These are phyloP conservation scores for Ascobolus immersus DNA, from an alignment of 495 filamentous ascomycete genomes.

Conservation along the genomic window DNA sequence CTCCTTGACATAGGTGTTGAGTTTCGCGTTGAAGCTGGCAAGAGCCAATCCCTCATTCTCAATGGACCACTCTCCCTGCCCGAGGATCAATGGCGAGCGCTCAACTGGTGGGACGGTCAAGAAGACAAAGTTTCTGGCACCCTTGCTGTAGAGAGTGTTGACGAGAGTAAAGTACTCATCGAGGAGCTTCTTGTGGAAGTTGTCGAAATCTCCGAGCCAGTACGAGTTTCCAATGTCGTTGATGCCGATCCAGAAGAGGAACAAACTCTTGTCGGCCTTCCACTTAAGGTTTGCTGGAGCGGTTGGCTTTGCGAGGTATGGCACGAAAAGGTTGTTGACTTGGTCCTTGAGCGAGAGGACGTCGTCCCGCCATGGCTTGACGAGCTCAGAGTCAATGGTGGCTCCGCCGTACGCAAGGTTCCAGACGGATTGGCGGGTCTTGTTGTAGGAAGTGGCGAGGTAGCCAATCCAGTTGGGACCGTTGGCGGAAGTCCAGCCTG, in stretches of 20 bases:
- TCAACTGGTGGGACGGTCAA: slow-evolving; percentile 51
- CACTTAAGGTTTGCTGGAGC: slow-evolving; percentile 25
- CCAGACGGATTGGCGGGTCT: slow-evolving; percentile 32
- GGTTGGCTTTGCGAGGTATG: slow-evolving; percentile 19
- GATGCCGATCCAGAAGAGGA: slow-evolving; percentile 52
- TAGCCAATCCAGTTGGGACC: slow-evolving; percentile 47
- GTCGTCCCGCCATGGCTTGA: slow-evolving; percentile 24
- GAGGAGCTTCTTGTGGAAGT: slow-evolving; percentile 29
- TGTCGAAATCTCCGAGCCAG: slow-evolving; percentile 20
- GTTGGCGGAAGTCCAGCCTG: slow-evolving; percentile 28
- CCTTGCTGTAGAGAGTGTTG: slow-evolving; percentile 24
- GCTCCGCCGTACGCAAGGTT: slow-evolving; percentile 47
- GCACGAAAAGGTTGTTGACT: slow-evolving; percentile 25
- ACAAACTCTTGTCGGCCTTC: slow-evolving; percentile 33
- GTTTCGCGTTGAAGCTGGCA: slow-evolving; percentile 13
- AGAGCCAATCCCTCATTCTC: slow-evolving; percentile 15
- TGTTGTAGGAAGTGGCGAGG: slow-evolving; percentile 36
- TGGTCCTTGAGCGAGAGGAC: slow-evolving; percentile 36
- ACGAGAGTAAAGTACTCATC: slow-evolving; percentile 29
- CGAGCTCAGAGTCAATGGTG: slow-evolving; percentile 35
- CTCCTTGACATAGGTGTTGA: slow-evolving; percentile 14
- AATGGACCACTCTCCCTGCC: slow-evolving; percentile 11
- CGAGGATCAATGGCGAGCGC: slow-evolving; percentile 29
- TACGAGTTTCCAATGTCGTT: slow-evolving; percentile 53
- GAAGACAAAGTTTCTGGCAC: slow-evolving; percentile 52